Percentiles rank a stretch among this genome's conserved stretches.
Evolutionary conservation across 768 basidiomycete genomes (phyloP).

Genomic region (Daedalea quercina): DNA sequence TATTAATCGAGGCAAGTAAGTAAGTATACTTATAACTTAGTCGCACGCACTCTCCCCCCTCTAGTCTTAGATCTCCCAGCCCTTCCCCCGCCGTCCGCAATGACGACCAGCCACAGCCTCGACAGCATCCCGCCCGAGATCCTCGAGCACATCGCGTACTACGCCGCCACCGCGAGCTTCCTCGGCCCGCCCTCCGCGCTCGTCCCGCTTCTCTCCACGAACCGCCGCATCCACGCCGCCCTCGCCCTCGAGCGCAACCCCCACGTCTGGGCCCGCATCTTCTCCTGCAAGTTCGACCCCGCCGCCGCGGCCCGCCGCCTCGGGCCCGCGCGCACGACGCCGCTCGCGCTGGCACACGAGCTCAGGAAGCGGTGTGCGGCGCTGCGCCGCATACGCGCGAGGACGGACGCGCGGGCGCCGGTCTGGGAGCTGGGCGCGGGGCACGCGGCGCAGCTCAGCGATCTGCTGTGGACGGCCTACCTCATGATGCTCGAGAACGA

Average conservation of each 20-base stretch:
- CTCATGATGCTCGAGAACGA: constrained; percentile 81
- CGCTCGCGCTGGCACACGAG: constrained; percentile 51
- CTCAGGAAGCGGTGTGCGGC: constrained; percentile 52
- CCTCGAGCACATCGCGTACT: constrained; percentile 72
- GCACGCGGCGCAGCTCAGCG: constrained; percentile 6
- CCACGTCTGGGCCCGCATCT: constrained; percentile 70
- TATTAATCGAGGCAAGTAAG: too few relatives aligned
- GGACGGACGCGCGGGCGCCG: constrained; percentile 20
- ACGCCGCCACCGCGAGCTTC: constrained; percentile 42
- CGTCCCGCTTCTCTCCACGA: constrained; percentile 46
- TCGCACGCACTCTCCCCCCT: too few relatives aligned
- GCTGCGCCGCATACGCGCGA: constrained; percentile 49
- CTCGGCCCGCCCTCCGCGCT: constrained; percentile 60
- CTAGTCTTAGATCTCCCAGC: background rate
- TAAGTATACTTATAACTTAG: too few relatives aligned
- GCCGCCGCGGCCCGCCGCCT: constrained; percentile 43
- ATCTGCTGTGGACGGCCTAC: constrained; percentile 34
- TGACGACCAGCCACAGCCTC: constrained; percentile 9
- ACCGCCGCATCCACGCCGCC: constrained; percentile 38
- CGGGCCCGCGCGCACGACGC: constrained; percentile 31
- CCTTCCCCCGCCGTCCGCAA: background rate
- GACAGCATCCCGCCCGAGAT: constrained; percentile 62
- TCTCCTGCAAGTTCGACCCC: constrained; percentile 60
- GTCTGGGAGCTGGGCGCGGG: constrained; percentile 8
- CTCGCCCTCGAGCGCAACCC: constrained; percentile 51